Conservation (phyloP, 1,139 yeast species). For the Kazachstania sp. region DNA sequence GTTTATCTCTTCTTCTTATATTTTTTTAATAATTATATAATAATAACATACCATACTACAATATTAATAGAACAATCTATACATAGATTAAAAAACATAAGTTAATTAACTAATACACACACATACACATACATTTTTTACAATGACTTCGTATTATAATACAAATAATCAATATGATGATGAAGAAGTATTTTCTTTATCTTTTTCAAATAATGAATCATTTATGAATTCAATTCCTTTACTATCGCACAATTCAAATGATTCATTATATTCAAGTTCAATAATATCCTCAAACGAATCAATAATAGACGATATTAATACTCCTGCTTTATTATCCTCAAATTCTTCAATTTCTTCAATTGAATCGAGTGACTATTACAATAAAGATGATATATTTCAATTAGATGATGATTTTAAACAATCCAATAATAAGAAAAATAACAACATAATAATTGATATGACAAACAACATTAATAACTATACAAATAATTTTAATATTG, state of each 20-base stretch:
- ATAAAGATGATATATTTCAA: neutral
- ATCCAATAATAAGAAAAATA: neutral
- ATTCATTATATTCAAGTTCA: neutral
- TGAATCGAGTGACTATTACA: neutral
- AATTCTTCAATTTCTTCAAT: neutral
- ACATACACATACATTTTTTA: neutral
- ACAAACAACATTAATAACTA: neutral
- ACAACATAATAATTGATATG: neutral
- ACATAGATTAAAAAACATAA: neutral
- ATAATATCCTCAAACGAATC: constrained; percentile 4
- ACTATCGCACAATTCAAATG: neutral
- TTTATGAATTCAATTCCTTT: constrained; percentile 3
- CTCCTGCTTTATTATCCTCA: constrained; percentile 1
- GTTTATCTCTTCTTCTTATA: no score
- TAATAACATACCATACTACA: neutral
- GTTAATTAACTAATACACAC: neutral
- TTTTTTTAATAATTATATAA: no score
- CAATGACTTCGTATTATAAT: neutral
- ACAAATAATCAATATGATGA: constrained; percentile 1
- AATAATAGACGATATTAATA: neutral
- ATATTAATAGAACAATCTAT: neutral
- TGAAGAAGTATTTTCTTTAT: constrained; percentile 10
- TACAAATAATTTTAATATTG: neutral
- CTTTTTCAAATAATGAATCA: constrained; percentile 4
- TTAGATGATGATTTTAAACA: neutral